Conservation (phyloP, 768 basidiomycete genomes). For the Amanita rubescens region DNA sequence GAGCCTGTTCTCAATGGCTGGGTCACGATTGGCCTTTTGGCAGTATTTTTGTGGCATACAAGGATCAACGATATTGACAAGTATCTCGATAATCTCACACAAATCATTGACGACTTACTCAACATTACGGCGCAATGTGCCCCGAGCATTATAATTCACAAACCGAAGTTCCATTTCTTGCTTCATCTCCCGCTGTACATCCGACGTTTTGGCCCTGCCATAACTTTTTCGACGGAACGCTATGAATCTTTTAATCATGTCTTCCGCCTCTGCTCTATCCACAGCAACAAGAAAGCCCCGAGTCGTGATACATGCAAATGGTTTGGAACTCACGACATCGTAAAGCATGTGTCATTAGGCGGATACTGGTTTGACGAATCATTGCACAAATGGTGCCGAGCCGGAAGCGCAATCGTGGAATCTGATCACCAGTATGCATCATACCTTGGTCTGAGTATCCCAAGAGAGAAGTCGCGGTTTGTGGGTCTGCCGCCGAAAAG, state of each 20-base stretch:
- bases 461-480: neutral
- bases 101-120: constrained; percentile 30
- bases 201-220: constrained; percentile 32
- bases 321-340: neutral
- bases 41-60: constrained; percentile 23
- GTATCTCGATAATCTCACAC: constrained; percentile 18
- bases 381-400: neutral
- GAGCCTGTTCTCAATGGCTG: constrained; percentile 18
- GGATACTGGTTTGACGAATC: neutral
- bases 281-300: constrained; percentile 27
- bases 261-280: constrained; percentile 23
- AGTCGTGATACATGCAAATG: neutral
- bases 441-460: neutral
- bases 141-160: constrained; percentile 30
- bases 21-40: constrained; percentile 24
- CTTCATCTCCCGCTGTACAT: constrained; percentile 31
- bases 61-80: constrained; percentile 20
- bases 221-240: constrained; percentile 34
- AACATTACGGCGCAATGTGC: constrained; percentile 16
- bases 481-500: neutral
- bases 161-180: constrained; percentile 37
- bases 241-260: constrained; percentile 37
- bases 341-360: neutral
- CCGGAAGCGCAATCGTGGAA: neutral
- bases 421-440: neutral